Conservation (phyloP, 1,139 yeast species). For the Kazachstania sp. region DNA sequence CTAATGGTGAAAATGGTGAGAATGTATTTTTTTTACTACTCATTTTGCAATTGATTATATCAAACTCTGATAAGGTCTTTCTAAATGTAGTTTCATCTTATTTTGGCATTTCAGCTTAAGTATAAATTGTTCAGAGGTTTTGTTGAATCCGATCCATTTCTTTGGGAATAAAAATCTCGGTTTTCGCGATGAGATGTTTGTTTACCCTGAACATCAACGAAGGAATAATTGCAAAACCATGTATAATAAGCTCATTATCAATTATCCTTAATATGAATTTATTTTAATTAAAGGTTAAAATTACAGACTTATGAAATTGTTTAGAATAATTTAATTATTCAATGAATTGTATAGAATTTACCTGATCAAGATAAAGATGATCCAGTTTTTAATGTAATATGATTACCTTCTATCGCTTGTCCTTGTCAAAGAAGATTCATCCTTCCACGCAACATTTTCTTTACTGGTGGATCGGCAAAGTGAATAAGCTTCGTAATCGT, state of each 20-base stretch:
- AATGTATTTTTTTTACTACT: slow-evolving; percentile 4
- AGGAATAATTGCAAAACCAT: no score
- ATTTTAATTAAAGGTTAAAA: not conserved
- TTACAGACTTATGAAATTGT: not conserved
- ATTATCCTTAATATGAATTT: no score
- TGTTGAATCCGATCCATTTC: no score
- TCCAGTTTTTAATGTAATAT: not conserved
- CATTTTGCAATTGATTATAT: not conserved
- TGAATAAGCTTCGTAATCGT: slow-evolving; percentile 29
- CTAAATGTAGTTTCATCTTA: no score
- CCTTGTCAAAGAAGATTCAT: not conserved
- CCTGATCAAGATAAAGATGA: not conserved
- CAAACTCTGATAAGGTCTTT: no score
- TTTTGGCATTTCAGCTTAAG: no score
- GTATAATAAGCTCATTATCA: no score
- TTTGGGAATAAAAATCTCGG: no score
- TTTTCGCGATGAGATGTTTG: no score
- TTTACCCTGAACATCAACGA: no score
- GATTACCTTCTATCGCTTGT: not conserved
- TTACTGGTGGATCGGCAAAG: slow-evolving; percentile 37
- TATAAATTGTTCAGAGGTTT: no score
- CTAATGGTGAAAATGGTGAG: slow-evolving; percentile 24
- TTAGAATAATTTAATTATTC: no score
- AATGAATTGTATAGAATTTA: not conserved
- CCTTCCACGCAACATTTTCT: slow-evolving; percentile 36